These are phyloP conservation scores for Tieghemiomyces parasiticus DNA, from an alignment of 192 early-diverging fungal species.

Conservation along the genomic window DNA sequence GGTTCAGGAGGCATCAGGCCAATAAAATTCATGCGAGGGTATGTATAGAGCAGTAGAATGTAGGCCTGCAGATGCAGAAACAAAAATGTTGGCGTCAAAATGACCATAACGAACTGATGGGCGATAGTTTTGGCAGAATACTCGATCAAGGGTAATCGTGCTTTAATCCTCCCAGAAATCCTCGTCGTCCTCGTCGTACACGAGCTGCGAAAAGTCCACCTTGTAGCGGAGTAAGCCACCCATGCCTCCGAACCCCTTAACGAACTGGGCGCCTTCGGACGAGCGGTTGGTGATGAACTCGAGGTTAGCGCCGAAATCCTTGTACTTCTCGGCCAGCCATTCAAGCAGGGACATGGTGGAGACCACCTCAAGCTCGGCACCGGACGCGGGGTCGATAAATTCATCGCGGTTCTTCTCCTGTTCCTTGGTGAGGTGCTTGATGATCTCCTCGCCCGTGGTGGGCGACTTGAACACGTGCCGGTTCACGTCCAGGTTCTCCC, in stretches of 20 bases:
- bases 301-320: slow-evolving; percentile 81
- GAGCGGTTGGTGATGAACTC: slow-evolving; percentile 96
- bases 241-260: slow-evolving; percentile 98
- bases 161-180: slow-evolving; percentile 34
- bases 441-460: slow-evolving; percentile 43
- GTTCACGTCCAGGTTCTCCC: slow-evolving; percentile 79
- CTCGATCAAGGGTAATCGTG: no score
- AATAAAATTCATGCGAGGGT: no score
- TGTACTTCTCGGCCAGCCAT: slow-evolving; percentile 98
- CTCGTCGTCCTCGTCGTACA: slow-evolving; percentile 42
- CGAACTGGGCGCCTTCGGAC: slow-evolving; percentile 93
- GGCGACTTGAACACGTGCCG: slow-evolving; percentile 63
- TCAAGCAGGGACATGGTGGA: slow-evolving; percentile 76
- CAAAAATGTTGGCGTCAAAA: no score
- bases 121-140: no score
- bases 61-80: no score
- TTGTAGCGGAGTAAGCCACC: slow-evolving; percentile 94
- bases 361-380: slow-evolving; percentile 67
- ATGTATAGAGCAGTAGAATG: no score
- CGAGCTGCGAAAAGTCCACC: slow-evolving; percentile 60
- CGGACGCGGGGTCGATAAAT: slow-evolving; percentile 49
- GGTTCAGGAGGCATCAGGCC: no score
- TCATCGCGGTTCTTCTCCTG: slow-evolving; percentile 67
- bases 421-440: slow-evolving; percentile 64
- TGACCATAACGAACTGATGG: no score